These are phyloP conservation scores for Paramecium tetraurelia DNA, from an alignment of 73 alveolate genomes.

Conservation along the genomic window DNA sequence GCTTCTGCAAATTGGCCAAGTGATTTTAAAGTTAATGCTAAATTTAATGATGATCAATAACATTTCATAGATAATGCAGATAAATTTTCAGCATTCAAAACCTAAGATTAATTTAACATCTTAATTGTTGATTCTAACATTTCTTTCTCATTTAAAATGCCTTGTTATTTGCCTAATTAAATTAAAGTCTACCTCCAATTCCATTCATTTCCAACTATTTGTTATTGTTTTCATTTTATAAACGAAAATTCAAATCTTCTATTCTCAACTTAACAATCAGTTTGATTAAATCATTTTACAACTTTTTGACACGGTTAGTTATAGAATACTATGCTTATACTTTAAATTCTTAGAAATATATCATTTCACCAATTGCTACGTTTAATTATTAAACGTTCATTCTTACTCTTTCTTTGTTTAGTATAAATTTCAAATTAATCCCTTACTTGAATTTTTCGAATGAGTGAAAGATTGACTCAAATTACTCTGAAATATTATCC, in stretches of 20 bases:
- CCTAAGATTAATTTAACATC: background rate
- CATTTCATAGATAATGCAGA: background rate
- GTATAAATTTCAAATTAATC: background rate
- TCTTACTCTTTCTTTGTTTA: background rate
- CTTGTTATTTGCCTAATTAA: background rate
- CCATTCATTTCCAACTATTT: background rate
- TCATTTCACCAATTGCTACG: background rate
- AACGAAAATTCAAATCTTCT: background rate
- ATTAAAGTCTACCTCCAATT: background rate
- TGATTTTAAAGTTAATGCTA: background rate
- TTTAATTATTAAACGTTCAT: background rate
- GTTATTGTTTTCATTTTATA: background rate
- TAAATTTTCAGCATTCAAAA: background rate
- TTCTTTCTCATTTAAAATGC: background rate
- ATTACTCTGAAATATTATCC: background rate
- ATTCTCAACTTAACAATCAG: background rate
- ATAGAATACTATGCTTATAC: background rate
- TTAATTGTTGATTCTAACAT: background rate
- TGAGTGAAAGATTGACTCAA: background rate
- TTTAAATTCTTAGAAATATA: background rate
- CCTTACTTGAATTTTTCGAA: background rate
- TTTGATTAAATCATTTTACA: background rate
- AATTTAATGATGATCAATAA: background rate
- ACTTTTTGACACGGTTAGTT: background rate
- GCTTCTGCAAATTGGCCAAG: background rate